Conservation (phyloP, 106 monocot species). For the Platanthera zijinensis region DNA sequence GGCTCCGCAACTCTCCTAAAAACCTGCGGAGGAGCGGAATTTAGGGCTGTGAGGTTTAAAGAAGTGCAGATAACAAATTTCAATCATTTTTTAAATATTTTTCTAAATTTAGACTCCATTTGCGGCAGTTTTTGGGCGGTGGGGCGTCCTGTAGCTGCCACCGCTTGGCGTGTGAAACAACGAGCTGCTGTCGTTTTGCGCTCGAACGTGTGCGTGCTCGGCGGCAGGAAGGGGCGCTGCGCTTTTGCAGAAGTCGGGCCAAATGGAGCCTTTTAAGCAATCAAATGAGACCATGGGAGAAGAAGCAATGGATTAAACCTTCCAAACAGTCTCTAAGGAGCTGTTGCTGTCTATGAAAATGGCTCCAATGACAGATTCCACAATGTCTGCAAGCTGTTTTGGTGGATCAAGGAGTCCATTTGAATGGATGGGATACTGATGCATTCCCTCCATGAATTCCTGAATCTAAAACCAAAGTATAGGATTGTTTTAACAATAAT, state of each 20-base stretch:
- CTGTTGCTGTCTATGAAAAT: conserved; percentile 35
- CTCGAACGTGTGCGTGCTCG: no score
- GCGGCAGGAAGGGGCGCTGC: no score
- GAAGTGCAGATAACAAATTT: neutral
- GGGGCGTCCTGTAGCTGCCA: no score
- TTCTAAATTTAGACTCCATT: neutral
- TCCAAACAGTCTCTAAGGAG: conserved; percentile 25
- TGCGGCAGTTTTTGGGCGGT: neutral
- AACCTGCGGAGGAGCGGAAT: conserved; percentile 7
- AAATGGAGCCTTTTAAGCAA: no score
- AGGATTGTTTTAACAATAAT: neutral
- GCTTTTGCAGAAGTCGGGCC: no score
- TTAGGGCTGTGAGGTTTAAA: neutral
- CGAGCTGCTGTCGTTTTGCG: no score
- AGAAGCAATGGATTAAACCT: conserved; percentile 13
- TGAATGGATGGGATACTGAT: conserved; percentile 39
- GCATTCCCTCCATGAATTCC: conserved; percentile 21
- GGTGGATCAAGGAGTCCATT: conserved; percentile 48
- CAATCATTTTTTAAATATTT: no score
- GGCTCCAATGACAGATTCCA: conserved; percentile 47
- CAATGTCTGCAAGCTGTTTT: conserved; percentile 37
- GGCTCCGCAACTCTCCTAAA: conserved; percentile 38
- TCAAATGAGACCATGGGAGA: neutral
- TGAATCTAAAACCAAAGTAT: conserved; percentile 22
- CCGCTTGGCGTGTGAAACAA: no score